phyloP scores from a whole-genome alignment of 352 stramenopile species.

The Phytophthora brassicae region DNA sequence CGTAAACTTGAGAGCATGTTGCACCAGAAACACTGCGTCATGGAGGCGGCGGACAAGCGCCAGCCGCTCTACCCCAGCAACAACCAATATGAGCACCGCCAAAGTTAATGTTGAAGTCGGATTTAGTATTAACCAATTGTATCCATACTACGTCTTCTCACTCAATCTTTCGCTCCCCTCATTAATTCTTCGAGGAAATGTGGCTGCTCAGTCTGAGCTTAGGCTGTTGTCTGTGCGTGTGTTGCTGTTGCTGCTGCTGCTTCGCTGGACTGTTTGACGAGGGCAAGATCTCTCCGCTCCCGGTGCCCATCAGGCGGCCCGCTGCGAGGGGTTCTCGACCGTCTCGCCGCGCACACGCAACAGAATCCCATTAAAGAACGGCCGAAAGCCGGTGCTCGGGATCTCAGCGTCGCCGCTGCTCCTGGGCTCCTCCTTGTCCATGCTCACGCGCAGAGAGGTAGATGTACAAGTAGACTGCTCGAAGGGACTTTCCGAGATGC shows the following conservation, averaged over 20 bases:
- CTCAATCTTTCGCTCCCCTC: no score
- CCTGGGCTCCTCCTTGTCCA: slow-evolving; percentile 27
- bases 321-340: slow-evolving; percentile 33
- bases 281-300: slow-evolving; percentile 36
- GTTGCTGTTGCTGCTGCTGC: slow-evolving; percentile 39
- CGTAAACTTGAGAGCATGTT: slow-evolving; percentile 63
- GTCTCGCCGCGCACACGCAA: slow-evolving; percentile 40
- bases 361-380: slow-evolving; percentile 54
- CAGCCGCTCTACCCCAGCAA: not conserved
- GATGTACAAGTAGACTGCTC: slow-evolving; percentile 34
- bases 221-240: slow-evolving; percentile 33
- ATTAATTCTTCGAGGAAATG: slow-evolving; percentile 13
- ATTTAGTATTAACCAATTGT: slow-evolving; percentile 32
- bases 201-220: slow-evolving; percentile 33
- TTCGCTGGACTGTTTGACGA: slow-evolving; percentile 39
- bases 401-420: not conserved
- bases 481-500: slow-evolving; percentile 34
- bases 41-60: slow-evolving; percentile 25
- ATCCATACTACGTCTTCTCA: no score
- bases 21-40: slow-evolving; percentile 49
- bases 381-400: slow-evolving; percentile 16
- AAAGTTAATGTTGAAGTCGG: slow-evolving; percentile 18
- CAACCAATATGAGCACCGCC: slow-evolving; percentile 29
- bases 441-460: slow-evolving; percentile 19
- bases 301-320: slow-evolving; percentile 30